phyloP scores from a whole-genome alignment of 257 asterid species.

The Plantago ovata region DNA sequence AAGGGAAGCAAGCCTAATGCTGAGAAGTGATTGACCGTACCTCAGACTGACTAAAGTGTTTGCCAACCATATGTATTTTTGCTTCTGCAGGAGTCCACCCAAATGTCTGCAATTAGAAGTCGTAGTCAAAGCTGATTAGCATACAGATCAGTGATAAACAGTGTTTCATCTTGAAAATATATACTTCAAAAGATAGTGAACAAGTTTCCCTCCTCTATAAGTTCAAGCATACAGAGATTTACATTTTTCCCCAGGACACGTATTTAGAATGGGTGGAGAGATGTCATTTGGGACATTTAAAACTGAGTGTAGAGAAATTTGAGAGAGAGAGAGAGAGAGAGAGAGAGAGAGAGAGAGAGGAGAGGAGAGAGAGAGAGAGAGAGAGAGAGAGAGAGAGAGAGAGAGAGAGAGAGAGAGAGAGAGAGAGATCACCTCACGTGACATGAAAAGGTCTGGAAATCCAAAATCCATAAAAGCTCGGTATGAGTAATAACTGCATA shows the following conservation, averaged over 20 bases:
- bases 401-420: too few relatives aligned
- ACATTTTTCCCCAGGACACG: too few relatives aligned
- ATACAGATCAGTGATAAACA: constrained; percentile 9
- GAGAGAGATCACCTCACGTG: constrained; percentile 70
- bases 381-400: too few relatives aligned
- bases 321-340: too few relatives aligned
- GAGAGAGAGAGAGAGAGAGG: too few relatives aligned
- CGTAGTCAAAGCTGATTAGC: constrained; percentile 12
- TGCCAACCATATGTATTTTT: constrained; percentile 76
- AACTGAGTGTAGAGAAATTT: neutral
- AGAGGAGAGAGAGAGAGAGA: too few relatives aligned
- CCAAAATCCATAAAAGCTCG: constrained; percentile 88
- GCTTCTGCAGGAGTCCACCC: constrained; percentile 97
- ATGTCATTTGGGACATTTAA: neutral
- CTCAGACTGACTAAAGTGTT: constrained; percentile 78
- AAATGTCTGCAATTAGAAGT: constrained; percentile 54
- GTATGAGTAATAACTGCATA: constrained; percentile 88
- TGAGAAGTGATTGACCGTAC: constrained; percentile 33
- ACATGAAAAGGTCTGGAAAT: constrained; percentile 82
- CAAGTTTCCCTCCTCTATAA: too few relatives aligned
- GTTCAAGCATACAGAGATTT: too few relatives aligned
- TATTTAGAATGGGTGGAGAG: too few relatives aligned
- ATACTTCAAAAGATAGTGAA: neutral
- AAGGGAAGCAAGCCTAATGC: neutral
- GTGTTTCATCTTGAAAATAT: neutral